Evolutionary conservation across 2,329 filamentous ascomycete genomes (phyloP).

Genomic region (Mariannaea sp.): DNA sequence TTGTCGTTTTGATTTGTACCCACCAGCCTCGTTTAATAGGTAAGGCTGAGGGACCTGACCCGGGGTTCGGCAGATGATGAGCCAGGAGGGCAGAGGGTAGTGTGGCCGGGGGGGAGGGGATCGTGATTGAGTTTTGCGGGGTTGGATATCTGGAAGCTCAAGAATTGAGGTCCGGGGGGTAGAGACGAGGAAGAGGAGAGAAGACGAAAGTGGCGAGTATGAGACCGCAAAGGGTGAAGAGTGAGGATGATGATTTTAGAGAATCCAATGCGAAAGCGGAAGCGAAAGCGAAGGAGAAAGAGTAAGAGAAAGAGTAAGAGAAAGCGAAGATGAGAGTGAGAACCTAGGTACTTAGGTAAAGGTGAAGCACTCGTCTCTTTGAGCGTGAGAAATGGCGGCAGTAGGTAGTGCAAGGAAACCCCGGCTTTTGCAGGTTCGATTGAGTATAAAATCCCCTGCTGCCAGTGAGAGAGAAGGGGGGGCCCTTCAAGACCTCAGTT

Average conservation of each 20-base stretch:
- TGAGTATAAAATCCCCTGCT: no score
- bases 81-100: constrained; percentile 2
- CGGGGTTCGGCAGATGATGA: constrained; percentile 12
- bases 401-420: no score
- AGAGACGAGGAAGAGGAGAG: not conserved
- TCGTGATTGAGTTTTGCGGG: not conserved
- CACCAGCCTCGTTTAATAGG: constrained; percentile 4
- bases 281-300: not conserved
- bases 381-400: no score
- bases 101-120: constrained; percentile 8
- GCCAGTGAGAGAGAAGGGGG: no score
- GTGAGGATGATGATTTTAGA: not conserved
- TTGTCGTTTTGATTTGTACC: constrained; percentile 1
- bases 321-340: not conserved
- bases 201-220: no score
- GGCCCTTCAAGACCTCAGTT: no score
- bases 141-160: not conserved
- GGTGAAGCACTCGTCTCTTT: no score
- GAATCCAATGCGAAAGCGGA: not conserved
- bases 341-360: no score
- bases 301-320: not conserved
- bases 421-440: no score
- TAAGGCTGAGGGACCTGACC: constrained; percentile 11
- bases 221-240: no score
- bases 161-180: not conserved